Evolutionary conservation across 2,329 filamentous ascomycete species (phyloP), one percentile per base, ranked within the genome.

Genomic region (Colletotrichum sp.): DNA sequence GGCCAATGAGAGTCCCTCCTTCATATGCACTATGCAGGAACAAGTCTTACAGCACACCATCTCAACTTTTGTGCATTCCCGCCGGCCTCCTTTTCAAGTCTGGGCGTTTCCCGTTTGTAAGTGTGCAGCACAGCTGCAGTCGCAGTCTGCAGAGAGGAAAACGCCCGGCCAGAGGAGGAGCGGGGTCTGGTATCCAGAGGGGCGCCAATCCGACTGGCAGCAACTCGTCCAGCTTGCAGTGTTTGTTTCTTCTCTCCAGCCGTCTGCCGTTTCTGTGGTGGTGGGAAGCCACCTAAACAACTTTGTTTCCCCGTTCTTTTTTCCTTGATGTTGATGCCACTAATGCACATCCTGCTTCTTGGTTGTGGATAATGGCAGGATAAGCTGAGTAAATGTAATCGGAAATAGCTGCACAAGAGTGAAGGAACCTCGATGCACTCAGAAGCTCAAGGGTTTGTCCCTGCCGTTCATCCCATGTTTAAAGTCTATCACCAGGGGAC

Each of bases 21-120:
- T 24, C 8, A 57, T 47, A 66, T 73, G 67, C 71, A 62, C 38
- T 36, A 70, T 73, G 71, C 71, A 73, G 71, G 71, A 38, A 74
- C 68, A 58, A 57, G 36, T 43, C 38, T 61, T 54, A 24, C 67
- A 47, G 27, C 71, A 63, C 63, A 71, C 72, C 72, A 74, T 57
- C 31, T 31, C 62, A 43, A 24, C 36, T 70, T 61, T 71, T 71
- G 43, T 71, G 71, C 68, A 71, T 31, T 58, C 57, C 61, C 55
- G 68, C 38, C 51, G 38, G 43, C 34, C 68, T 61, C 68, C 69
- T 74, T 66, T 67, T 33, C 71, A 71, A 16, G 72, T 63, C 43
- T 71, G n/a, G 61, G 61, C 61, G 61, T 64, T 47, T 64, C 27
- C 18, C 43, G 61, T 51, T 64, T 64, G 36, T 51, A 64, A 64